Evolutionary conservation across 2,329 filamentous ascomycete species (phyloP).

Genomic region (Pseudocercospora eumusae): DNA sequence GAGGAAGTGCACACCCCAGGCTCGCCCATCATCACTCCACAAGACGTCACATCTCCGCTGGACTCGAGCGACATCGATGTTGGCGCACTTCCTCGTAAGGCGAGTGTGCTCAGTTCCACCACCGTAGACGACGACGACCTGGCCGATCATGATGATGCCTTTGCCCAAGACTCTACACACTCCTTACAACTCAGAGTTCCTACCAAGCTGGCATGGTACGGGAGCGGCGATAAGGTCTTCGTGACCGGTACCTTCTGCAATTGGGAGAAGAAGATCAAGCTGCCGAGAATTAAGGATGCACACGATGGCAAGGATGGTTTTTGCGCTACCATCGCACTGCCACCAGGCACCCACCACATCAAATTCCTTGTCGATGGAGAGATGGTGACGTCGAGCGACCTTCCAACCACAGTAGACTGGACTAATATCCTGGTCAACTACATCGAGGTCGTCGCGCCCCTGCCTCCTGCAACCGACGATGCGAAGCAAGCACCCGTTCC

Average conservation of each 20-base stretch:
- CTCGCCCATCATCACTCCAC: conserved; percentile 79
- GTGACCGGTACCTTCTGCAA: conserved; percentile 97
- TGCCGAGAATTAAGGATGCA: conserved; percentile 68
- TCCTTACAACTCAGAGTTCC: conserved; percentile 77
- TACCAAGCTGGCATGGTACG: conserved; percentile 81
- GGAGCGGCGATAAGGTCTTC: conserved; percentile 80
- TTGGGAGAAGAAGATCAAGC: conserved; percentile 91
- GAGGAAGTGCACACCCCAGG: conserved; percentile 87
- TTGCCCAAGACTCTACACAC: conserved; percentile 59
- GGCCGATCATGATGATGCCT: conserved; percentile 64
- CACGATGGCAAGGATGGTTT: conserved; percentile 57
- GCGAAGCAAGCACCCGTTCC: conserved; percentile 33
- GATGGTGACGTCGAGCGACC: conserved; percentile 82
- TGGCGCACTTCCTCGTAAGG: conserved; percentile 55
- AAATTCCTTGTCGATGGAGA: conserved; percentile 94
- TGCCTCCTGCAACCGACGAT: conserved; percentile 24
- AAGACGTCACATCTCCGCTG: conserved; percentile 58
- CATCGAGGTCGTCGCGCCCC: conserved; percentile 68
- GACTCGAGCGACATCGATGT: conserved; percentile 50
- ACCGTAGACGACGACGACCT: conserved; percentile 74
- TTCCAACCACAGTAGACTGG: conserved; percentile 95
- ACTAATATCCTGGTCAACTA: conserved; percentile 99
- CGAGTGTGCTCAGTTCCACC: conserved; percentile 57
- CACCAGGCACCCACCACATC: conserved; percentile 92
- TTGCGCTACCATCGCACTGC: conserved; percentile 76